These are phyloP conservation scores for Coleophoma crateriformis DNA, from an alignment of 2,329 filamentous ascomycete genomes.

Conservation along the genomic window DNA sequence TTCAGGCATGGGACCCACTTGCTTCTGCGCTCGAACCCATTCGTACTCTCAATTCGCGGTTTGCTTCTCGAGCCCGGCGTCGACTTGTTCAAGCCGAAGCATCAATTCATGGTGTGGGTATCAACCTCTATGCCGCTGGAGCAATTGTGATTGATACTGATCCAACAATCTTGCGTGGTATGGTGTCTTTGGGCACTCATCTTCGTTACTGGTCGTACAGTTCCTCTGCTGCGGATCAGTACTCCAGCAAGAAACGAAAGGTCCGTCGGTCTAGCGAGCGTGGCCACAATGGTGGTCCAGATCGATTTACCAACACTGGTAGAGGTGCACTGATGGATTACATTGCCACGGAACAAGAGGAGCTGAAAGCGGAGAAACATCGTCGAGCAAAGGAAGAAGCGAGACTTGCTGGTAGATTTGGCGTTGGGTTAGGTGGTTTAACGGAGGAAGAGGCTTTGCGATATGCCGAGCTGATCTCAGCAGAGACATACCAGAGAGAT, in stretches of 20 bases:
- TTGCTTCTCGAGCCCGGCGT: conserved; percentile 76
- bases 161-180: conserved; percentile 75
- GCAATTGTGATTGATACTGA: conserved; percentile 86
- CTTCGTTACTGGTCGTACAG: conserved; percentile 93
- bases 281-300: conserved; percentile 50
- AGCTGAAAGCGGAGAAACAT: conserved; percentile 69
- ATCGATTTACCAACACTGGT: conserved; percentile 55
- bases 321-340: conserved; percentile 71
- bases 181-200: conserved; percentile 81
- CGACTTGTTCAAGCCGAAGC: conserved; percentile 62
- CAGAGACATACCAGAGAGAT: conserved; percentile 52
- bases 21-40: conserved; percentile 74
- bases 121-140: conserved; percentile 75
- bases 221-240: conserved; percentile 68
- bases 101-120: conserved; percentile 61
- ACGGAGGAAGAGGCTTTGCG: conserved; percentile 60
- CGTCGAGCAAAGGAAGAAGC: conserved; percentile 61
- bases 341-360: conserved; percentile 79
- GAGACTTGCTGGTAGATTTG: conserved; percentile 74
- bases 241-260: conserved; percentile 73
- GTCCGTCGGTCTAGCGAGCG: conserved; percentile 58
- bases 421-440: conserved; percentile 66
- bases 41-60: conserved; percentile 80
- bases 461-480: conserved; percentile 62
- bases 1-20: conserved; percentile 95